A percentile compares a stretch with the other conserved stretches of the same genome.
Conservation (phyloP, 1,139 yeast genomes). For the Scheffersomyces segobiensis region DNA sequence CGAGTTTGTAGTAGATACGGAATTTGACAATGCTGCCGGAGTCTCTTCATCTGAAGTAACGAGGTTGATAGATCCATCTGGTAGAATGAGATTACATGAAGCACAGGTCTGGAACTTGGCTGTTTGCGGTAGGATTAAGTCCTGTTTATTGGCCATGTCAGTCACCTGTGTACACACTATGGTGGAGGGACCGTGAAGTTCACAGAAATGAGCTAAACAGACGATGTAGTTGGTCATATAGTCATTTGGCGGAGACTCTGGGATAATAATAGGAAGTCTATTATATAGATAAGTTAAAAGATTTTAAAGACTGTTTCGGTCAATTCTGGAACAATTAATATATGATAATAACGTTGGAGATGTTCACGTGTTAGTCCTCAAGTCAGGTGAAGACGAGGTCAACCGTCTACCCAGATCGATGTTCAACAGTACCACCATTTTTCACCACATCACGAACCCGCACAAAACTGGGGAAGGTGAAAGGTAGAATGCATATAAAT, state of each 20-base stretch:
- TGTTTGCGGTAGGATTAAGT: constrained; percentile 22
- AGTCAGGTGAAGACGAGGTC: background rate
- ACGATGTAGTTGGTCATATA: constrained; percentile 33
- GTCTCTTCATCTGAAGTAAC: constrained; percentile 16
- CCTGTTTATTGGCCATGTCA: constrained; percentile 26
- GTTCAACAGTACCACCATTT: background rate
- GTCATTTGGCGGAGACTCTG: background rate
- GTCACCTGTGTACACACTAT: constrained; percentile 68
- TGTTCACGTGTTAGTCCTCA: background rate
- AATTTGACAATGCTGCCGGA: background rate
- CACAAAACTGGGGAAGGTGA: background rate
- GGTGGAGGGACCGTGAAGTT: constrained; percentile 79
- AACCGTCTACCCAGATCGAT: background rate
- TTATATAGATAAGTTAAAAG: background rate
- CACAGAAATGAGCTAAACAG: constrained; percentile 81
- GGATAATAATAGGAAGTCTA: background rate
- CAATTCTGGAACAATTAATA: background rate
- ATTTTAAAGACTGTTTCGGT: background rate
- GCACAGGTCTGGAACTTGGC: constrained; percentile 53
- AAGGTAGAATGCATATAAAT: background rate
- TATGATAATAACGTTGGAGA: background rate
- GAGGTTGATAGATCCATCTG: constrained; percentile 33
- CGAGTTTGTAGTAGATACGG: background rate
- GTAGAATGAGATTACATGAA: constrained; percentile 56
- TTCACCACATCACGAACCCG: background rate